A percentile compares a stretch with the other conserved stretches of the same genome.
Conservation (phyloP, 192 early-diverging fungal species). For the Diversispora epigaea region DNA sequence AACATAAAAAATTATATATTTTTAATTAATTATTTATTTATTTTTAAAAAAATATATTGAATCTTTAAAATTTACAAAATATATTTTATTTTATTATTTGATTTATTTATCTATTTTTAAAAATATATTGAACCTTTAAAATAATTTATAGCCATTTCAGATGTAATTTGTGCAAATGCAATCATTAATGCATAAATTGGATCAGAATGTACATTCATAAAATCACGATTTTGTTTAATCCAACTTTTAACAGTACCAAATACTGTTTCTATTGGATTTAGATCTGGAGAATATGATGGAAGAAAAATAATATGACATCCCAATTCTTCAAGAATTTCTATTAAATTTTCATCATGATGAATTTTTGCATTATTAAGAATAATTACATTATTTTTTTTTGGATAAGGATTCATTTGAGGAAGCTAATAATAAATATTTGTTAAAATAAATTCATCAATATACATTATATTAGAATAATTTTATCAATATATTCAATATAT, state of each 20-base stretch:
- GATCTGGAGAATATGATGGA: slow-evolving; percentile 9
- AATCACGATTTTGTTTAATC: slow-evolving; percentile 3
- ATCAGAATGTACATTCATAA: background rate
- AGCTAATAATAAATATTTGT: background rate
- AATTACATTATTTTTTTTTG: slow-evolving; percentile 4
- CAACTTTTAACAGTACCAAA: slow-evolving; percentile 9
- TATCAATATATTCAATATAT: background rate
- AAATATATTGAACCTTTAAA: too few relatives aligned
- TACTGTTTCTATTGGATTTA: slow-evolving; percentile 9
- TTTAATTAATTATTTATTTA: too few relatives aligned
- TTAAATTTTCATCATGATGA: background rate
- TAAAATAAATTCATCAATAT: too few relatives aligned
- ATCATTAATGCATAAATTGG: slow-evolving; percentile 1
- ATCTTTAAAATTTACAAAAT: too few relatives aligned
- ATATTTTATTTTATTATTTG: too few relatives aligned
- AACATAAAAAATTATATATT: too few relatives aligned
- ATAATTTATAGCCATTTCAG: background rate
- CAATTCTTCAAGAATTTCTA: slow-evolving; percentile 14
- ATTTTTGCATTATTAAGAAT: slow-evolving; percentile 5
- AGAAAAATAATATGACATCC: slow-evolving; percentile 9
- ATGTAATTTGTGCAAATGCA: background rate
- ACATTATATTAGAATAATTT: too few relatives aligned
- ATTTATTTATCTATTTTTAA: too few relatives aligned
- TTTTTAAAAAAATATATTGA: too few relatives aligned
- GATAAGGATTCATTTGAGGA: background rate